phyloP scores from a whole-genome alignment of 768 basidiomycete species.

The Tylopilus balloui region DNA sequence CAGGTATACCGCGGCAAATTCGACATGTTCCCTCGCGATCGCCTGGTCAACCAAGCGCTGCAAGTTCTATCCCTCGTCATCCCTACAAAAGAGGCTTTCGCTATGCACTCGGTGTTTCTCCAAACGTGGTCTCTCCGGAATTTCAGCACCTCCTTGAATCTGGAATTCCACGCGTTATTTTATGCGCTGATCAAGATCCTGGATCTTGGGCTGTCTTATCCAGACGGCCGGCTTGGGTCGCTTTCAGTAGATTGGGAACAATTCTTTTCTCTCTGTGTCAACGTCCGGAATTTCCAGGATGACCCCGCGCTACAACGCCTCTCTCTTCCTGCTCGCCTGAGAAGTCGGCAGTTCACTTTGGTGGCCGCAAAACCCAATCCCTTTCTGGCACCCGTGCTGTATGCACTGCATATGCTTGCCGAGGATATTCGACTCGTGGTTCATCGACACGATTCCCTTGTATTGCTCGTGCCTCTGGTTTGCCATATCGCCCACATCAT shows the following conservation, averaged over 20 bases:
- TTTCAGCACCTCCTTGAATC: slow-evolving; percentile 40
- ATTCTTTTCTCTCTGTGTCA: slow-evolving; percentile 39
- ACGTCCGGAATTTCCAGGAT: slow-evolving; percentile 48
- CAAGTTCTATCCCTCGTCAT: slow-evolving; percentile 59
- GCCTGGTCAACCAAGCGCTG: slow-evolving; percentile 55
- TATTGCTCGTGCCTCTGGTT: slow-evolving; percentile 56
- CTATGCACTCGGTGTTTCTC: slow-evolving; percentile 53
- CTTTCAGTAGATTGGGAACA: slow-evolving; percentile 43
- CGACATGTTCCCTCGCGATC: slow-evolving; percentile 52
- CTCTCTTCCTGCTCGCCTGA: slow-evolving; percentile 30
- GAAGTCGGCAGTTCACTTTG: slow-evolving; percentile 27
- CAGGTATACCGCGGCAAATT: slow-evolving; percentile 44
- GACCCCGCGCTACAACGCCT: slow-evolving; percentile 55
- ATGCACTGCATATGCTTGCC: slow-evolving; percentile 75
- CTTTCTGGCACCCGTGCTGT: slow-evolving; percentile 55
- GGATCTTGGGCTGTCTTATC: slow-evolving; percentile 32
- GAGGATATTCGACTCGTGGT: slow-evolving; percentile 63
- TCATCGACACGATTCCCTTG: slow-evolving; percentile 51
- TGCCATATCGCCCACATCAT: slow-evolving; percentile 59
- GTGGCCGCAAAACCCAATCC: slow-evolving; percentile 35
- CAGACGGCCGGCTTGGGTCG: slow-evolving; percentile 12
- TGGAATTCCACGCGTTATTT: slow-evolving; percentile 56
- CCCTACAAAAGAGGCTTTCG: slow-evolving; percentile 51
- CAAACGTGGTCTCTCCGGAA: slow-evolving; percentile 48
- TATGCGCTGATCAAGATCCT: slow-evolving; percentile 49